Base-by-base conservation (phyloP, 1,284 basidiomycete genomes). In the Tilletiopsis washingtonensis region DNA sequence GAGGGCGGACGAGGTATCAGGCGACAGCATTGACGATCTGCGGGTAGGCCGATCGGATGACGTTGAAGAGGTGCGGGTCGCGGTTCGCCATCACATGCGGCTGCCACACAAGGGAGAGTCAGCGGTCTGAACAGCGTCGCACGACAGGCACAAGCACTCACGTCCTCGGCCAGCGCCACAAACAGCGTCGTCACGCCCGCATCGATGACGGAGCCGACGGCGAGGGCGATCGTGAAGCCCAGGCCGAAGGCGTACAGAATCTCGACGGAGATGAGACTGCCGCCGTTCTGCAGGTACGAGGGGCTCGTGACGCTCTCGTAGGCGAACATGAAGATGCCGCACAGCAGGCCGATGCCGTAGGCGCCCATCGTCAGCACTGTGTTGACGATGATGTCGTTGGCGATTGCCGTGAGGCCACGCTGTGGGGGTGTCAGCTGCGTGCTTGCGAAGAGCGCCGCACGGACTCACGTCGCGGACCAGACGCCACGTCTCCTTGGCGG, bases 401-500 rank as follows among this genome's bases (percentile, higher is more conserved):
- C n/a, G n/a, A n/a, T n/a, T n/a, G n/a, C n/a, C n/a, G n/a, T n/a
- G n/a, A n/a, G n/a, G n/a, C n/a, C n/a, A n/a, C n/a, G n/a, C n/a
- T n/a, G n/a, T n/a, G n/a, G n/a, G n/a, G n/a, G n/a, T n/a, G n/a
- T n/a, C n/a, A n/a, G n/a, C n/a, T n/a, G n/a, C n/a, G n/a, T n/a
- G n/a, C n/a, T n/a, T n/a, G n/a, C n/a, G n/a, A n/a, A n/a, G n/a
- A n/a, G n/a, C n/a, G n/a, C n/a, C n/a, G n/a, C n/a, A n/a, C n/a
- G n/a, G n/a, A n/a, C n/a, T n/a, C n/a, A n/a, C n/a, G n/a, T n/a
- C 29, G 52, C 45, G 14, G 76, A 91, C 82, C 47, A 91, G 71
- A n/a, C 80, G 78, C 87, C 87, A 93, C 0, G 89, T 89, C 70
- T 90, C 87, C 74, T 86, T 89, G 3, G 89, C 87, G n/a, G 89